Conservation (phyloP, 106 monocot genomes). For the Dendrobium chrysotoxum region DNA sequence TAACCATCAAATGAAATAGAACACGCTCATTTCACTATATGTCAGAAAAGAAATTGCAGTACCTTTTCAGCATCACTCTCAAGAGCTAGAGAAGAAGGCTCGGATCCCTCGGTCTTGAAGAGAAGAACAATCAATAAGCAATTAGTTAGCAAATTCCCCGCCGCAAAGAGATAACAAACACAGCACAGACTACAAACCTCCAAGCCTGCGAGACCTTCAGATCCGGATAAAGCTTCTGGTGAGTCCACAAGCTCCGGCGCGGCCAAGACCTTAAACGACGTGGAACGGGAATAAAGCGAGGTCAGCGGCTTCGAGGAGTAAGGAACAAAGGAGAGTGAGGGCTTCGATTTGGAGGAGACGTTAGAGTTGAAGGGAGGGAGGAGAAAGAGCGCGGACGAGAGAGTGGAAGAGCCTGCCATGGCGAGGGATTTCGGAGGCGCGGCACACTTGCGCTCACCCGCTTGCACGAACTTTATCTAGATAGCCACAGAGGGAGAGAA, state of each 20-base stretch:
- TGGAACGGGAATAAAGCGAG: neutral
- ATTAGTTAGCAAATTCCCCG: neutral
- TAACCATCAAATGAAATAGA: neutral
- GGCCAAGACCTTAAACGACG: neutral
- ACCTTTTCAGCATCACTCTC: slow-evolving; percentile 2
- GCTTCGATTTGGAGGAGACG: neutral
- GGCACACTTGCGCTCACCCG: neutral
- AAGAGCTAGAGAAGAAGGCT: neutral
- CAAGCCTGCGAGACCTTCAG: neutral
- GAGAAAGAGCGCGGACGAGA: neutral
- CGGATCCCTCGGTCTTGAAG: neutral
- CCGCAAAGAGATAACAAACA: neutral
- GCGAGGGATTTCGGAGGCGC: neutral
- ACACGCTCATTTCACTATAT: neutral
- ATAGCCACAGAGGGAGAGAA: no score
- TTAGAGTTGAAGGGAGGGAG: neutral
- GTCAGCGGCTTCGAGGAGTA: neutral
- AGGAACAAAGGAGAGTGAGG: neutral
- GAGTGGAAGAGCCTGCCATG: neutral
- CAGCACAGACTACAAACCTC: neutral
- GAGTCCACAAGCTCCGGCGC: neutral
- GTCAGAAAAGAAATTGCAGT: neutral
- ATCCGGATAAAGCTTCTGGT: neutral
- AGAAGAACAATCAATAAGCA: neutral
- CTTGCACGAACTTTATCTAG: no score